phyloP scores from a whole-genome alignment of 768 basidiomycete species.

The Rhizopogon vesiculosus region DNA sequence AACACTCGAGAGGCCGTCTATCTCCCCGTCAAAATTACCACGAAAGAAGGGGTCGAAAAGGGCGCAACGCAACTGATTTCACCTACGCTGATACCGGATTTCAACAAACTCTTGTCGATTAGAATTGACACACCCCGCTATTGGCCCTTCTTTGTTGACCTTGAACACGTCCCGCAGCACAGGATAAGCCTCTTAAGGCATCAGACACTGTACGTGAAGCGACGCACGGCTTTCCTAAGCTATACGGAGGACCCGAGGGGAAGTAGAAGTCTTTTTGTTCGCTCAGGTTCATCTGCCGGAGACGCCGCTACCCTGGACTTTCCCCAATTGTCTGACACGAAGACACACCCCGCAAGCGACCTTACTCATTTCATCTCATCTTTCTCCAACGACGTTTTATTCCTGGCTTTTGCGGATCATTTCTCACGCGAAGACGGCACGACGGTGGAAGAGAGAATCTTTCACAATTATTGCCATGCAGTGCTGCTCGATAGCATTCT shows the following conservation, averaged over 20 bases:
- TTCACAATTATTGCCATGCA: constrained; percentile 72
- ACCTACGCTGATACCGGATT: constrained; percentile 88
- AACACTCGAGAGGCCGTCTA: constrained; percentile 90
- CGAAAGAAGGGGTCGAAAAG: constrained; percentile 57
- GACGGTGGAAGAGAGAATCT: constrained; percentile 53
- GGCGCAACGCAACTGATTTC: constrained; percentile 81
- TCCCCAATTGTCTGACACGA: constrained; percentile 65
- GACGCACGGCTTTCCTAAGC: constrained; percentile 86
- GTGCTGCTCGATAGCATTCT: constrained; percentile 81
- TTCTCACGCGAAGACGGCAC: constrained; percentile 61
- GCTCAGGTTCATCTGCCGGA: constrained; percentile 79
- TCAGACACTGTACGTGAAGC: constrained; percentile 89
- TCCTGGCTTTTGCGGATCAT: constrained; percentile 78
- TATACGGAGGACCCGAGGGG: constrained; percentile 94
- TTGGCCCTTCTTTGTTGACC: constrained; percentile 88
- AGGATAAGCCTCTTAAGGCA: constrained; percentile 63
- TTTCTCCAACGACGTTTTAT: constrained; percentile 76
- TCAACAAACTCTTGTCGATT: constrained; percentile 77
- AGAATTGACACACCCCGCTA: constrained; percentile 92
- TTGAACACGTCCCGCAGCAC: constrained; percentile 62
- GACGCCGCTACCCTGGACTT: constrained; percentile 85
- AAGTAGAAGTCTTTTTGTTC: constrained; percentile 85
- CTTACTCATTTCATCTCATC: constrained; percentile 83
- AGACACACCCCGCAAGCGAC: constrained; percentile 65
- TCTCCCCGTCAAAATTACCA: constrained; percentile 84